Evolutionary conservation across 805 yeast genomes (phyloP), one percentile per base, ranked within the genome.

Genomic region (Cyberlindnera misumaiensis): DNA sequence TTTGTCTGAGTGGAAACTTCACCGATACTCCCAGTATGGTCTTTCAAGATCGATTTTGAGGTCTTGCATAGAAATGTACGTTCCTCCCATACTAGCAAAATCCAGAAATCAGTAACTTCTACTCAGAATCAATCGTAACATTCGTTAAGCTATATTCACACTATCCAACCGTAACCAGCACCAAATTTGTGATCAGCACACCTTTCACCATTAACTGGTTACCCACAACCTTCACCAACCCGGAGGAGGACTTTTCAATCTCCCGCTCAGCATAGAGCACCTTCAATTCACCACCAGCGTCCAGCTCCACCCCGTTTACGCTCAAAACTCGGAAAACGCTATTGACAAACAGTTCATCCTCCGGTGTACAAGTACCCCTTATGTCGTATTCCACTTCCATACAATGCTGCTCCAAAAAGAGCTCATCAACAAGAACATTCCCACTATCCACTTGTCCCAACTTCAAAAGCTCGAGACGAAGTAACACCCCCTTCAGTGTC

Each of bases 381-480:
- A 17, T 15, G 4, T 43, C 35, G 14, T 33, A 25, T 3, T n/a
- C 11, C 3, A 20, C 27, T 12, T n/a, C 11, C 9, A 12, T 31
- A 11, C 14, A 11, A 17, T 30, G 18, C 22, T 7, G 3, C 20
- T 32, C 16, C 4, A 32, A 14, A 22, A 20, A 32, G 16, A 10
- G 12, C 13, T 16, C 17, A 14, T 34, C 36, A n/a, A 35, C 29
- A 11, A 35, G 27, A 8, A 11, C 22, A 13, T 35, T 35, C 2
- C 10, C 20, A n/a, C 14, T 28, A 28, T 77, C 81, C 12, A 74
- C 42, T 2, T 52, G 40, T 0, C 71, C 72, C 1, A 59, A 49
- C 7, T 40, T 42, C 15, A 77, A 42, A 16, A 60, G 57, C 53
- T 81, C 87, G 27, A 79, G 40, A 4, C 56, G 52, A 12, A 77